A percentile compares a stretch with the other conserved stretches of the same genome.
These are phyloP conservation scores for Talaromyces stipitatus DNA, from an alignment of 495 filamentous ascomycete genomes.

Conservation along the genomic window DNA sequence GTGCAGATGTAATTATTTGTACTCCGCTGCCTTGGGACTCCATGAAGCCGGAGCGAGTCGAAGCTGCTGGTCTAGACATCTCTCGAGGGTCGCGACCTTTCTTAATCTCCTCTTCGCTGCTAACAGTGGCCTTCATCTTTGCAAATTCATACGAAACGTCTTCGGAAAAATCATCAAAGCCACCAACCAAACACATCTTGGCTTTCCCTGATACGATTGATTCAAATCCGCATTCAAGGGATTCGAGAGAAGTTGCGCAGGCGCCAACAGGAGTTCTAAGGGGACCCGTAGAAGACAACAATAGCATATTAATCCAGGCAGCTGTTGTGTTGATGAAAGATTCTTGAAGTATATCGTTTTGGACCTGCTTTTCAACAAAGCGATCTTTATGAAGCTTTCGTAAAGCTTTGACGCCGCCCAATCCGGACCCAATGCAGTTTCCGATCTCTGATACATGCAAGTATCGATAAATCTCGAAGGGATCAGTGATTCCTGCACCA, in stretches of 20 bases:
- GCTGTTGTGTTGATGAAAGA: conserved; percentile 14
- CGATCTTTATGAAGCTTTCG: conserved; percentile 8
- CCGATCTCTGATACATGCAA: conserved; percentile 17
- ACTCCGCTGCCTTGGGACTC: conserved; percentile 16
- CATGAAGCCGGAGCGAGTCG: conserved; percentile 14
- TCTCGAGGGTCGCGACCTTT: conserved; percentile 13
- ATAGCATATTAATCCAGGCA: conserved; percentile 19
- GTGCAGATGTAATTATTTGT: conserved; percentile 14
- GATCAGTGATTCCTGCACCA: conserved; percentile 12
- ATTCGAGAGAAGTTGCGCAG: conserved; percentile 18
- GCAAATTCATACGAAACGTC: conserved; percentile 12
- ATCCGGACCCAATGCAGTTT: conserved; percentile 13
- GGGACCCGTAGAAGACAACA: conserved; percentile 12
- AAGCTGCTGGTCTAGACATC: conserved; percentile 14
- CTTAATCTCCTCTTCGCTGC: conserved; percentile 5
- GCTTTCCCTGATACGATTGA: conserved; percentile 10
- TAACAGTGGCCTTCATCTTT: conserved; percentile 15
- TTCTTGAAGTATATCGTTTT: conserved; percentile 16
- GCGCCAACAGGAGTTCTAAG: conserved; percentile 15
- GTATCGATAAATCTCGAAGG: conserved; percentile 14
- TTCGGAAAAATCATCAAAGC: conserved; percentile 14
- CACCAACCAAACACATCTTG: conserved; percentile 16
- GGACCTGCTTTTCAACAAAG: conserved; percentile 8
- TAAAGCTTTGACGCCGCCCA: conserved; percentile 8
- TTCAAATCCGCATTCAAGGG: conserved; percentile 13